Conservation (phyloP, 2,329 filamentous ascomycete species). For the Aphanoascus verrucosus region DNA sequence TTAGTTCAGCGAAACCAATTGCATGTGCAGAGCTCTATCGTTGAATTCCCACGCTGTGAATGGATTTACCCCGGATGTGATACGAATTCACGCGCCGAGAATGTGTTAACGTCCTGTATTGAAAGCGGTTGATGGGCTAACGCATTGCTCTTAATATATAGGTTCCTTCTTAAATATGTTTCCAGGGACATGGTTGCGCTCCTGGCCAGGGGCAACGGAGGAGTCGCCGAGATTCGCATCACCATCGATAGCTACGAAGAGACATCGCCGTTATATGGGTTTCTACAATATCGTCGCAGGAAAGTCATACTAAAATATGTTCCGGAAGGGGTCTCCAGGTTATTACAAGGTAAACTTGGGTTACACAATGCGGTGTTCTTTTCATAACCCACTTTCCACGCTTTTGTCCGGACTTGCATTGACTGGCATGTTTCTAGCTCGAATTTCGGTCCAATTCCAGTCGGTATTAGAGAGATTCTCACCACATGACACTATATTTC, state of each 20-base stretch:
- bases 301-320: constrained; percentile 90
- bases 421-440: constrained; percentile 46
- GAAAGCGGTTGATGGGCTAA: background rate
- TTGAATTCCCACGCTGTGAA: background rate
- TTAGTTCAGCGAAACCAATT: constrained; percentile 2
- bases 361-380: background rate
- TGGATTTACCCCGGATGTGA: too few species aligned
- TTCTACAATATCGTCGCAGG: constrained; percentile 76
- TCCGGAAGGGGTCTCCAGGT: constrained; percentile 77
- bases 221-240: constrained; percentile 72
- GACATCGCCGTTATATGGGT: constrained; percentile 79
- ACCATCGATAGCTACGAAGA: constrained; percentile 71
- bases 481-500: constrained; percentile 76
- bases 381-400: background rate
- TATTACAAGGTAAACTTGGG: constrained; percentile 68
- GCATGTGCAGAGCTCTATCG: background rate
- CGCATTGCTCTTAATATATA: constrained; percentile 32
- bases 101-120: background rate
- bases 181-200: constrained; percentile 80
- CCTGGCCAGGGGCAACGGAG: constrained; percentile 63
- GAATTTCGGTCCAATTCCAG: constrained; percentile 61
- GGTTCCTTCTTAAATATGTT: constrained; percentile 89
- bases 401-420: background rate
- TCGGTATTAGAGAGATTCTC: constrained; percentile 49
- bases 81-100: background rate